These are phyloP conservation scores for Oleoguttula mirabilis DNA, from an alignment of 495 filamentous ascomycete species.

Conservation along the genomic window DNA sequence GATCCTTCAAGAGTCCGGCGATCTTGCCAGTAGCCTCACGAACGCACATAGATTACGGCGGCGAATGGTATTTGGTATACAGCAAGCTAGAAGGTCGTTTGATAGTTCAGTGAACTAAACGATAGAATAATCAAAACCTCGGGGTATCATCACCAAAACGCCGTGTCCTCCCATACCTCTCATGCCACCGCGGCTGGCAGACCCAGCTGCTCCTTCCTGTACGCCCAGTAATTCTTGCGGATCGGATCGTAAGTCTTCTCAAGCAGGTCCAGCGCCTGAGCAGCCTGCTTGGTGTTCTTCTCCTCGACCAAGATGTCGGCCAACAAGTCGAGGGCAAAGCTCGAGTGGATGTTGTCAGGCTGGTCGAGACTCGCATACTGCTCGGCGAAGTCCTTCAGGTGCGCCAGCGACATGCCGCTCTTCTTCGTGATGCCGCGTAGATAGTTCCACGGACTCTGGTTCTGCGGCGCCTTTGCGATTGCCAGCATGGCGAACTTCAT, in stretches of 20 bases:
- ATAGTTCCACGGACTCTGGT: conserved; percentile 88
- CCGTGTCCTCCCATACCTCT: no score
- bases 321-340: conserved; percentile 80
- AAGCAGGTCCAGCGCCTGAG: conserved; percentile 55
- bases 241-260: conserved; percentile 84
- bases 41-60: no score
- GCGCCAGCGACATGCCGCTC: conserved; percentile 40
- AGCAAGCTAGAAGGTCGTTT: no score
- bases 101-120: no score
- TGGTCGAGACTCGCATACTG: conserved; percentile 48
- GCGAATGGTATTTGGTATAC: no score
- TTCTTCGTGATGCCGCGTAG: conserved; percentile 62
- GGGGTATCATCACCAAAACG: no score
- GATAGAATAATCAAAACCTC: no score
- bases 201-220: conserved; percentile 45
- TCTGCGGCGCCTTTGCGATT: conserved; percentile 74
- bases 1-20: no score
- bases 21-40: no score
- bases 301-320: conserved; percentile 64
- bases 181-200: conserved; percentile 3
- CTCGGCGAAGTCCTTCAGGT: conserved; percentile 50
- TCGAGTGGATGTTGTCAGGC: conserved; percentile 35
- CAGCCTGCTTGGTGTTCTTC: conserved; percentile 46
- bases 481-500: conserved; percentile 56
- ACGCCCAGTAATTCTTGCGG: conserved; percentile 84